phyloP scores from a whole-genome alignment of 1,284 basidiomycete species.

The Boletus mariae region DNA sequence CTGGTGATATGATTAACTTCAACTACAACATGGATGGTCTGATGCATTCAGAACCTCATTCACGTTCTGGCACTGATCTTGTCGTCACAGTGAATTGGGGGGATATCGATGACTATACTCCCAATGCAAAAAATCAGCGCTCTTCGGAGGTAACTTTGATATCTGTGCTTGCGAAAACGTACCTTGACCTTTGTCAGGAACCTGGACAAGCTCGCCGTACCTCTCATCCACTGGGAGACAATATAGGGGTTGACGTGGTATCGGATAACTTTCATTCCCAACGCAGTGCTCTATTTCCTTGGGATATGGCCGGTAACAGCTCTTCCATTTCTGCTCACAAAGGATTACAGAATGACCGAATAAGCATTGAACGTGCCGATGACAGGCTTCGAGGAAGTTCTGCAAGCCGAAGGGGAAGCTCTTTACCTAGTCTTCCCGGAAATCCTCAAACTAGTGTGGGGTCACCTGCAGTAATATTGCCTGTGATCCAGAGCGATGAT shows the following conservation, averaged over 20 bases:
- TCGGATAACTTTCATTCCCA: slow-evolving; percentile 51
- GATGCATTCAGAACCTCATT: slow-evolving; percentile 6
- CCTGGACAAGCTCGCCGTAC: slow-evolving; percentile 69
- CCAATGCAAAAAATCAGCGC: slow-evolving; percentile 34
- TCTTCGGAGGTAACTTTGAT: slow-evolving; percentile 60
- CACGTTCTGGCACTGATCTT: slow-evolving; percentile 4
- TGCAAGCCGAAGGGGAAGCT: slow-evolving; percentile 47
- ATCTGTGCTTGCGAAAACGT: neutral
- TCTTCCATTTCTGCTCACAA: slow-evolving; percentile 47
- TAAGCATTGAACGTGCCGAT: slow-evolving; percentile 51
- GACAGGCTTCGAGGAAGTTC: slow-evolving; percentile 53
- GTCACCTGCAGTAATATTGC: slow-evolving; percentile 47
- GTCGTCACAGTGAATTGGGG: slow-evolving; percentile 23
- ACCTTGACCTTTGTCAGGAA: slow-evolving; percentile 45
- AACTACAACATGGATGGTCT: slow-evolving; percentile 27
- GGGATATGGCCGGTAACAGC: slow-evolving; percentile 72
- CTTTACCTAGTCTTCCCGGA: slow-evolving; percentile 46
- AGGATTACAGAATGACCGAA: slow-evolving; percentile 41
- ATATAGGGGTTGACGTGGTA: slow-evolving; percentile 44
- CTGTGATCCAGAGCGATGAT: slow-evolving; percentile 46
- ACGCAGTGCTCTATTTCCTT: slow-evolving; percentile 69
- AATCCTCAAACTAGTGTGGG: slow-evolving; percentile 38
- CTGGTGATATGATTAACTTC: slow-evolving; percentile 20
- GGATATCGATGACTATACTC: slow-evolving; percentile 13
- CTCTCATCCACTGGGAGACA: slow-evolving; percentile 50